These are phyloP conservation scores for Dryas octopetala DNA, from an alignment of 306 rosid species.

Conservation along the genomic window DNA sequence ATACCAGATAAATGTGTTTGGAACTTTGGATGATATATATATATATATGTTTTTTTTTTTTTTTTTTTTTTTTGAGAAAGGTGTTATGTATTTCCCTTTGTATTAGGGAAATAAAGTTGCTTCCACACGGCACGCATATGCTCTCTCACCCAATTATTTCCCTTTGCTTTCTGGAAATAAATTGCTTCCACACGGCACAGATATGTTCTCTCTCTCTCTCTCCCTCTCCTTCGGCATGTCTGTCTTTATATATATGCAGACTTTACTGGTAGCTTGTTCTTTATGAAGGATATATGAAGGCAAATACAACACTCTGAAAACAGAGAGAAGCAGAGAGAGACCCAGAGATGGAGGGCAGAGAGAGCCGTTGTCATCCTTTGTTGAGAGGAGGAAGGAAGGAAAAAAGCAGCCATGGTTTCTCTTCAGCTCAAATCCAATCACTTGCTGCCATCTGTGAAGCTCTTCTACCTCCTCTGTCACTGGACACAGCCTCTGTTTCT, in stretches of 20 bases:
- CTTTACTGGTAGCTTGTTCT: background rate
- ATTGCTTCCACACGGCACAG: background rate
- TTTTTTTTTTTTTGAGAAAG: too few species aligned
- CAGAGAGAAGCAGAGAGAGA: slow-evolving; percentile 15
- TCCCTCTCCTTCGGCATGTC: background rate
- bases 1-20: too few species aligned
- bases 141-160: too few species aligned
- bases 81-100: too few species aligned
- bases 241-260: background rate
- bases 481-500: background rate
- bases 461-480: slow-evolving; percentile 60
- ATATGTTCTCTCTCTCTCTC: background rate
- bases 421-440: slow-evolving; percentile 53
- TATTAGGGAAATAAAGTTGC: too few species aligned
- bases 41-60: too few species aligned
- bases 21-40: too few species aligned
- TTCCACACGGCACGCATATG: too few species aligned
- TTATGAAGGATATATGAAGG: background rate
- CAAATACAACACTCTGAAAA: background rate
- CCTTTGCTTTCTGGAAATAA: background rate
- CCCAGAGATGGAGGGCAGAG: slow-evolving; percentile 29
- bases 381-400: slow-evolving; percentile 48
- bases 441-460: slow-evolving; percentile 73
- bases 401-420: slow-evolving; percentile 59
- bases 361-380: slow-evolving; percentile 41